Conservation (phyloP, 176 grass and related monocot genomes). For the Echinochloa phyllopogon region DNA sequence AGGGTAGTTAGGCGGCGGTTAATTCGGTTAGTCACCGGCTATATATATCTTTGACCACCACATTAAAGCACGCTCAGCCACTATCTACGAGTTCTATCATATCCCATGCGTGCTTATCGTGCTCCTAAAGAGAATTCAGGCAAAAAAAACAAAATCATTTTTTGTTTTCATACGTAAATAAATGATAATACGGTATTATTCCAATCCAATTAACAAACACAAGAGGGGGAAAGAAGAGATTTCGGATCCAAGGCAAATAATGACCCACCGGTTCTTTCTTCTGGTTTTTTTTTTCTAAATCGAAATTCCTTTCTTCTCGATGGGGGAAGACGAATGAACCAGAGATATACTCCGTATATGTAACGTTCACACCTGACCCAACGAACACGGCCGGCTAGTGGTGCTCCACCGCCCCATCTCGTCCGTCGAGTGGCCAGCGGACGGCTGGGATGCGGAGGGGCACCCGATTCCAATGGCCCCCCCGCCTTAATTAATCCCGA, state of each 20-base stretch:
- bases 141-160: too few relatives aligned
- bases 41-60: neutral
- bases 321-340: neutral
- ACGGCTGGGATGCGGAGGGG: constrained; percentile 5
- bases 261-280: too few relatives aligned
- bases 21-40: constrained; percentile 11
- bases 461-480: neutral
- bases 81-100: neutral
- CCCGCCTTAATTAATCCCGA: neutral
- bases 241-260: neutral
- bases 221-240: neutral
- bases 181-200: too few relatives aligned
- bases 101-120: neutral
- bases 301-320: neutral
- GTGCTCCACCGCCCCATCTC: neutral
- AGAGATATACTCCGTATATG: too few relatives aligned
- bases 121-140: neutral
- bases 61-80: neutral
- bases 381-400: neutral
- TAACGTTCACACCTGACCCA: neutral
- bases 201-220: too few relatives aligned
- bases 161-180: too few relatives aligned
- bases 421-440: neutral
- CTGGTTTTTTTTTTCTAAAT: neutral
- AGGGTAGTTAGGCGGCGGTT: neutral